These are phyloP conservation scores for Plantago coronopus DNA, from an alignment of 305 asterid genomes.

Conservation along the genomic window DNA sequence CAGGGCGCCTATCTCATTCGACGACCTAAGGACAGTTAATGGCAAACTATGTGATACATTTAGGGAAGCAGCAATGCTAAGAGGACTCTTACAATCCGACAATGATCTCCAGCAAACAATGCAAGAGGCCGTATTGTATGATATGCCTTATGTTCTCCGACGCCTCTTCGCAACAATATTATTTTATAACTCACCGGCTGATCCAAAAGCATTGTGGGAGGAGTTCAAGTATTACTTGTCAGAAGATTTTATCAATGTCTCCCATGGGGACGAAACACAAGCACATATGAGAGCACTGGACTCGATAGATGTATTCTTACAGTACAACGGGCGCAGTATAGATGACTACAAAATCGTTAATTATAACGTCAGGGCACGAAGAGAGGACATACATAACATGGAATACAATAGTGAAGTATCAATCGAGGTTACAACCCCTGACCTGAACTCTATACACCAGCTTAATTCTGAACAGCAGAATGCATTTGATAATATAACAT, in stretches of 20 bases:
- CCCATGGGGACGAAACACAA: too few relatives aligned
- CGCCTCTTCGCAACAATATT: not conserved
- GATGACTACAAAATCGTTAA: too few relatives aligned
- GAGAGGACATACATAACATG: not conserved
- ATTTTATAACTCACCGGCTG: not conserved
- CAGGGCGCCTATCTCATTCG: not conserved
- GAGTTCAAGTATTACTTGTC: not conserved
- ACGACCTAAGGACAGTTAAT: not conserved
- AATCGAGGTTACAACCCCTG: too few relatives aligned
- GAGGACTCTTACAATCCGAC: slow-evolving; percentile 2
- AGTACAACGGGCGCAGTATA: too few relatives aligned
- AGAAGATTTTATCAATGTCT: not conserved
- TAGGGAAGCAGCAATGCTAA: not conserved
- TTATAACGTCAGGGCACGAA: too few relatives aligned
- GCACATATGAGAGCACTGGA: too few relatives aligned
- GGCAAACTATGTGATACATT: not conserved
- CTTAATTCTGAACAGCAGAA: too few relatives aligned
- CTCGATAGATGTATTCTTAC: too few relatives aligned
- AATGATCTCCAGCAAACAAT: not conserved
- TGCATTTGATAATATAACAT: too few relatives aligned
- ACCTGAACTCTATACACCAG: too few relatives aligned
- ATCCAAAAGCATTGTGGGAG: slow-evolving; percentile 14
- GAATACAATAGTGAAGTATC: too few relatives aligned
- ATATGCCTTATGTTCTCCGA: not conserved
- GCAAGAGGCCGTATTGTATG: not conserved